Evolutionary conservation across 495 filamentous ascomycete species (phyloP).

Genomic region (Chaetomidium leptoderma): DNA sequence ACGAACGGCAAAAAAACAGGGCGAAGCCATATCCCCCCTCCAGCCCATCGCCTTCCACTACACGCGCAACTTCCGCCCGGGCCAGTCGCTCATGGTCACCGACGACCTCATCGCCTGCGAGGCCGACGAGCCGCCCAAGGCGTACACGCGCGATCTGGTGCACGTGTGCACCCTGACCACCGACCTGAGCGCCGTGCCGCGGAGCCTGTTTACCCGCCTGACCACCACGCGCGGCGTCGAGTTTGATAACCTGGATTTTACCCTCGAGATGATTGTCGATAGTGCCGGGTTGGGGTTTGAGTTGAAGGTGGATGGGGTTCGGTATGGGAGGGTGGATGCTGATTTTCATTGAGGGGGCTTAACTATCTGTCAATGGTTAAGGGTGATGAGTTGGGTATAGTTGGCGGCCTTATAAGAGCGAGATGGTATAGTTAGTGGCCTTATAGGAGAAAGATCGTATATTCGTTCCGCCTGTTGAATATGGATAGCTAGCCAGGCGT

Average conservation of each 20-base stretch:
- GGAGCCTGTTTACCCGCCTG: conserved; percentile 58
- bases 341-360: conserved; percentile 67
- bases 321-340: conserved; percentile 67
- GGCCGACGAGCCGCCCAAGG: conserved; percentile 55
- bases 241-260: conserved; percentile 72
- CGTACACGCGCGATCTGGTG: conserved; percentile 53
- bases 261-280: conserved; percentile 70
- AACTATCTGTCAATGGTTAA: too few relatives aligned
- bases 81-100: conserved; percentile 61
- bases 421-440: background rate
- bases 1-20: conserved; percentile 36
- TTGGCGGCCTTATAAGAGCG: too few relatives aligned
- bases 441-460: background rate
- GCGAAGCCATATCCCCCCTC: conserved; percentile 62
- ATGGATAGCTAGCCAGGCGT: conserved; percentile 5
- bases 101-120: conserved; percentile 72
- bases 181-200: conserved; percentile 64
- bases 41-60: conserved; percentile 70
- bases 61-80: conserved; percentile 69
- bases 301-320: conserved; percentile 65
- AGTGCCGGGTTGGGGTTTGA: conserved; percentile 68
- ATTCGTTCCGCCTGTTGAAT: background rate
- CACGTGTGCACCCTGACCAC: conserved; percentile 75
- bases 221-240: conserved; percentile 69
- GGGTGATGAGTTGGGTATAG: too few relatives aligned